A percentile compares a stretch with the other conserved stretches of the same genome.
Evolutionary conservation across 2,329 filamentous ascomycete species (phyloP).

Genomic region (Aureobasidium sp.): DNA sequence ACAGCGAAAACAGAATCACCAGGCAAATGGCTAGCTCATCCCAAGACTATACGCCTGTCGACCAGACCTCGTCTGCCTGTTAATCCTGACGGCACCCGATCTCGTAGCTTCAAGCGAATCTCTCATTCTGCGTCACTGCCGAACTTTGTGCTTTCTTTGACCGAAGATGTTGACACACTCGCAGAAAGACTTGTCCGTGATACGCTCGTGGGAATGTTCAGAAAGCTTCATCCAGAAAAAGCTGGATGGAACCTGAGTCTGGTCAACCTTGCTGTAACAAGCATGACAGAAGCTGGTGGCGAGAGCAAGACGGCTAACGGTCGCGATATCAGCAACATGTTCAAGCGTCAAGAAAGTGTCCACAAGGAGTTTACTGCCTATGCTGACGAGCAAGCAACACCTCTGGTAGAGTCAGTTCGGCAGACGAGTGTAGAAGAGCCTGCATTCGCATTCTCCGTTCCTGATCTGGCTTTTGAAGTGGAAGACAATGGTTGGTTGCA

Average conservation of each 20-base stretch:
- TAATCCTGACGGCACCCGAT: slow-evolving; percentile 47
- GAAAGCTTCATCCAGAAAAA: slow-evolving; percentile 62
- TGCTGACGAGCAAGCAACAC: slow-evolving; percentile 25
- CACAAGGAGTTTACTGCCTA: slow-evolving; percentile 60
- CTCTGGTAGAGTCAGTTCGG: background rate
- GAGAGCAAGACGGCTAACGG: slow-evolving; percentile 45
- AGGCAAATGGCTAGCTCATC: slow-evolving; percentile 68
- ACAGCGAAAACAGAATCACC: background rate
- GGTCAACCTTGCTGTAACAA: slow-evolving; percentile 80
- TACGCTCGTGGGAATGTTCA: slow-evolving; percentile 63
- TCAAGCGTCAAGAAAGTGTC: slow-evolving; percentile 63
- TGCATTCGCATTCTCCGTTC: background rate
- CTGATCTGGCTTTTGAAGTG: background rate
- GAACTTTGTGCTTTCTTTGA: slow-evolving; percentile 62
- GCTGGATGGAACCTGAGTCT: slow-evolving; percentile 73
- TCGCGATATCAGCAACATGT: slow-evolving; percentile 76
- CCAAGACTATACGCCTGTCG: slow-evolving; percentile 73
- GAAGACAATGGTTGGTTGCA: background rate
- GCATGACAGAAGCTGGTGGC: slow-evolving; percentile 56
- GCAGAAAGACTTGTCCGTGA: slow-evolving; percentile 65
- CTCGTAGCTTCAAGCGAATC: slow-evolving; percentile 58
- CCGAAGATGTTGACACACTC: slow-evolving; percentile 51
- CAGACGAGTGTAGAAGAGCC: background rate
- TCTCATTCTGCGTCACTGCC: slow-evolving; percentile 72
- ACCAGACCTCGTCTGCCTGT: slow-evolving; percentile 57